Conservation (phyloP, 345 rosid species). For the Ricinus communis region DNA sequence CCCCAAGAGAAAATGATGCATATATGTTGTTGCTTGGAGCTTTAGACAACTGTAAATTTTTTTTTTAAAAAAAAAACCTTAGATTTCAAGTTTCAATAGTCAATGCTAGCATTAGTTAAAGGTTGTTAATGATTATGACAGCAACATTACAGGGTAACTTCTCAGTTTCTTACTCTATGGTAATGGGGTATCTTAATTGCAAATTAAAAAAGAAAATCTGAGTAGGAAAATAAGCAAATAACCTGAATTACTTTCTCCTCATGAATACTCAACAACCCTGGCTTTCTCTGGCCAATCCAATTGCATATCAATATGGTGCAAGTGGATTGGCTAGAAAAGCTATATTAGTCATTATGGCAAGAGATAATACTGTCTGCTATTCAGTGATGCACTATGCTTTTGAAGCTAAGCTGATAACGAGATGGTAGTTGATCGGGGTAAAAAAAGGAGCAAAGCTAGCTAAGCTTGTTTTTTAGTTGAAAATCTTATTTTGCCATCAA, state of each 20-base stretch:
- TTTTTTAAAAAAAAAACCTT: conserved; percentile 18
- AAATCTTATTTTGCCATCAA: too few species aligned
- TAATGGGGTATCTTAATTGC: too few species aligned
- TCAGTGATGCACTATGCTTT: too few species aligned
- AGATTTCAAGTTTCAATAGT: conserved; percentile 22
- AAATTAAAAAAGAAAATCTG: too few species aligned
- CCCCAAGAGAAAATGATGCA: neutral
- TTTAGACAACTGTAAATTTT: conserved; percentile 18
- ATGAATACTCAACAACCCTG: neutral
- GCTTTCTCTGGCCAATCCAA: neutral
- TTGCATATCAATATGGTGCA: neutral
- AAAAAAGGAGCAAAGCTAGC: too few species aligned
- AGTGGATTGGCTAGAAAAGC: neutral
- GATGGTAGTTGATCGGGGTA: too few species aligned
- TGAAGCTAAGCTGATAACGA: too few species aligned
- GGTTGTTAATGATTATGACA: conserved; percentile 17
- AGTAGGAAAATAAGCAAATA: too few species aligned
- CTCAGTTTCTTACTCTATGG: neutral
- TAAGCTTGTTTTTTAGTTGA: too few species aligned
- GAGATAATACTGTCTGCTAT: neutral
- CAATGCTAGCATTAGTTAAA: neutral
- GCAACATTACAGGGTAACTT: neutral
- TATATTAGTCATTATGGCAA: neutral
- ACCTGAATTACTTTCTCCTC: neutral
- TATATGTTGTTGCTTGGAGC: conserved; percentile 23